Percentiles rank a stretch among this genome's conserved stretches.
Evolutionary conservation across 352 stramenopile genomes (phyloP).

Genomic region (Globisporangium perplexum): DNA sequence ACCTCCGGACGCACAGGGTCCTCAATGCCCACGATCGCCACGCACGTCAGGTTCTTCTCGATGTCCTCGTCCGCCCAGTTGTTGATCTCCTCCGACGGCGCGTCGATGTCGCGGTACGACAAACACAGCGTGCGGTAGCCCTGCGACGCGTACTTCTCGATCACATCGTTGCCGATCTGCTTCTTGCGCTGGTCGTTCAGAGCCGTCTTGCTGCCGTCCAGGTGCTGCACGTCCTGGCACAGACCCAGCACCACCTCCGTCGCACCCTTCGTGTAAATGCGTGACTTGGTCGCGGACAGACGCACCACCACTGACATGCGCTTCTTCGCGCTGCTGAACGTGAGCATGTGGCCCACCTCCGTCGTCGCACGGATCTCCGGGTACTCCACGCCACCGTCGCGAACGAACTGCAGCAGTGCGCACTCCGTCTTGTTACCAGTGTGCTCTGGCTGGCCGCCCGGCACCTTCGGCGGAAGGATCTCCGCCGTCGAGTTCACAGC

Average conservation of each 20-base stretch:
- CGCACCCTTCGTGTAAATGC: conserved; percentile 75
- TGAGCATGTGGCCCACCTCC: conserved; percentile 70
- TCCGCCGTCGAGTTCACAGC: conserved; percentile 72
- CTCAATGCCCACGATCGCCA: conserved; percentile 91
- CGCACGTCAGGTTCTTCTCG: conserved; percentile 85
- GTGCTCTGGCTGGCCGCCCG: conserved; percentile 56
- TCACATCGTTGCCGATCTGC: conserved; percentile 47
- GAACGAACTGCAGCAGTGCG: conserved; percentile 64
- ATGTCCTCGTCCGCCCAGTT: conserved; percentile 73
- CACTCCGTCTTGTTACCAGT: conserved; percentile 84
- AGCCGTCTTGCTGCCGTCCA: conserved; percentile 27
- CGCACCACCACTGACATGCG: conserved; percentile 76
- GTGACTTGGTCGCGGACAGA: conserved; percentile 32
- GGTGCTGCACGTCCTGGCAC: conserved; percentile 56
- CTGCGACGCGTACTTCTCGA: conserved; percentile 52
- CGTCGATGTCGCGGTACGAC: conserved; percentile 78
- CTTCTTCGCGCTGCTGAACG: conserved; percentile 81
- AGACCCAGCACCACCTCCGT: conserved; percentile 70
- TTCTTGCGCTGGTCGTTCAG: conserved; percentile 26
- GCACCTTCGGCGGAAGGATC: conserved; percentile 47
- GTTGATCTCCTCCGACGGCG: conserved; percentile 50
- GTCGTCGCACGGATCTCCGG: conserved; percentile 34
- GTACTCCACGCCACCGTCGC: conserved; percentile 70
- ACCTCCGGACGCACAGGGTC: conserved; percentile 93
- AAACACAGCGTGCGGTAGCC: conserved; percentile 82